Percentiles rank a stretch among this genome's conserved stretches.
Conservation (phyloP, 441 rosid genomes). For the Erodium moschatum region DNA sequence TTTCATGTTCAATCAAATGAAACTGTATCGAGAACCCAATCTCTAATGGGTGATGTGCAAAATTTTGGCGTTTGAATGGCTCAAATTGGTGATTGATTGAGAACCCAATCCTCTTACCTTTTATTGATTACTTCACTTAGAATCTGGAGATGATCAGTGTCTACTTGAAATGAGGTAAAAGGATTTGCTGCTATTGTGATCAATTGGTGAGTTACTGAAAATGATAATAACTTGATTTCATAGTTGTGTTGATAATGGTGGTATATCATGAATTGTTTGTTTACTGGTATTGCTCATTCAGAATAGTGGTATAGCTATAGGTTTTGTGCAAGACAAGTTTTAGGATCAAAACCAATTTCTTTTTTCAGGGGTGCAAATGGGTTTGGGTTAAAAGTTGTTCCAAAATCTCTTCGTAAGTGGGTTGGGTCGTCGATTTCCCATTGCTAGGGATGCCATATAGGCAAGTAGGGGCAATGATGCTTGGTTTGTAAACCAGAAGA, state of each 20-base stretch:
- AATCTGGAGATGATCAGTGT: too few species aligned
- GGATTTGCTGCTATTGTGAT: too few species aligned
- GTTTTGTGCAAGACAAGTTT: background rate
- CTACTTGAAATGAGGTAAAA: too few species aligned
- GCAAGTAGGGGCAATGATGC: background rate
- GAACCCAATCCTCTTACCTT: background rate
- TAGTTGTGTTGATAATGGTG: background rate
- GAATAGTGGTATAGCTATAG: background rate
- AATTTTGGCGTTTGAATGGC: too few species aligned
- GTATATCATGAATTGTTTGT: background rate
- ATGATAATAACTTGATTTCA: background rate
- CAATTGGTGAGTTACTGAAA: background rate
- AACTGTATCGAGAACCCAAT: background rate
- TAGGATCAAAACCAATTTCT: background rate
- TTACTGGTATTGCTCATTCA: background rate
- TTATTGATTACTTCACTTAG: background rate
- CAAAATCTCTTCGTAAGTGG: background rate
- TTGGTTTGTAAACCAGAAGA: slow-evolving; percentile 2
- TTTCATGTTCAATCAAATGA: background rate
- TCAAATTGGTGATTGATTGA: background rate
- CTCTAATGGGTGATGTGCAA: background rate
- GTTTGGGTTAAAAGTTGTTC: background rate
- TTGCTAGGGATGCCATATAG: too few species aligned
- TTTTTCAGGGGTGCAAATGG: background rate
- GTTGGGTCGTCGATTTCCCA: too few species aligned